These are phyloP conservation scores for Coniophora puteana DNA, from an alignment of 1,284 basidiomycete species.

Conservation along the genomic window DNA sequence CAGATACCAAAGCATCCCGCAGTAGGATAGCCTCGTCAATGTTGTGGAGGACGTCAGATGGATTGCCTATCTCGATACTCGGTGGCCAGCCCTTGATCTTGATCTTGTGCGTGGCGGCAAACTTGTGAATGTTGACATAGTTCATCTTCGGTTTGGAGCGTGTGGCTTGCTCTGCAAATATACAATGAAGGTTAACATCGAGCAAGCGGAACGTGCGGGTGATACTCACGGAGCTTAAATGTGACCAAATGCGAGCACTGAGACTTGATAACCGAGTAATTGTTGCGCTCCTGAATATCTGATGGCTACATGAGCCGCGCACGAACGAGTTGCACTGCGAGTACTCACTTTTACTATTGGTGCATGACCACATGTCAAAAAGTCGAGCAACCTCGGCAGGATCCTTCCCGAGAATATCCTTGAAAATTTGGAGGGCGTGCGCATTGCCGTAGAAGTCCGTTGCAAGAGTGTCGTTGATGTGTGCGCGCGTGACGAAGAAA, in stretches of 20 bases:
- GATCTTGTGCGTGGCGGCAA: background rate
- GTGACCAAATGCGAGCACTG: no score
- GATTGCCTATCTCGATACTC: background rate
- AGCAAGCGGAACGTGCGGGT: no score
- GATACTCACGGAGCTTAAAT: no score
- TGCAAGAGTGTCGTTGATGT: background rate
- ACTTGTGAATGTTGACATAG: no score
- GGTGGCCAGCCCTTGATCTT: background rate
- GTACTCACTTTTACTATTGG: background rate
- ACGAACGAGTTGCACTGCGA: no score
- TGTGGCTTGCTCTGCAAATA: no score
- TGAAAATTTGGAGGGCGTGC: background rate
- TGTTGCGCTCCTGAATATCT: no score
- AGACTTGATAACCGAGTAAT: no score
- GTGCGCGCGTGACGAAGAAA: background rate
- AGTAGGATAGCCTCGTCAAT: background rate
- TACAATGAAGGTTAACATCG: no score
- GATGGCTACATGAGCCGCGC: no score
- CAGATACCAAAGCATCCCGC: background rate
- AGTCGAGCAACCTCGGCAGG: background rate
- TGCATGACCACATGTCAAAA: background rate
- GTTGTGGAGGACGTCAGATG: no score
- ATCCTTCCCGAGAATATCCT: background rate
- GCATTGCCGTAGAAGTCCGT: background rate
- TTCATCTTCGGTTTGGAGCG: no score